Percentiles rank a stretch among this genome's conserved stretches.
Conservation (phyloP, 371 early-diverging fungal genomes). For the Mortierella sp. region DNA sequence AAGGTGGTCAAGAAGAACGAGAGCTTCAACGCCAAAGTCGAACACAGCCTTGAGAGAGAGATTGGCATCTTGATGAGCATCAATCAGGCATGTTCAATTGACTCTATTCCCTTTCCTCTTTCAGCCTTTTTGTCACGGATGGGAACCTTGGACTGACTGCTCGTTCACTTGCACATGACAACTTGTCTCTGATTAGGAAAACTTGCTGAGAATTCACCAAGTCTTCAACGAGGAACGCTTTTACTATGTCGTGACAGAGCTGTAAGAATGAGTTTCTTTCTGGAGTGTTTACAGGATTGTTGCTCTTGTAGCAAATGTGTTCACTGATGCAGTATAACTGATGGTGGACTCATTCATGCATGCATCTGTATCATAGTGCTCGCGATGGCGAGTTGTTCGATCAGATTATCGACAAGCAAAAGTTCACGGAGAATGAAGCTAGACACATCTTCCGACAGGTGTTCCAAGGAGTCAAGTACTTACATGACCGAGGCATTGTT, state of each 20-base stretch:
- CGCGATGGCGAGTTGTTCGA: conserved; percentile 95
- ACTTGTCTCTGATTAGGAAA: conserved; percentile 48
- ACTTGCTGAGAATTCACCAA: conserved; percentile 64
- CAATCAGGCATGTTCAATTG: conserved; percentile 65
- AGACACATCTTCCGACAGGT: conserved; percentile 85
- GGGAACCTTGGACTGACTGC: neutral
- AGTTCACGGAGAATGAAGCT: conserved; percentile 81
- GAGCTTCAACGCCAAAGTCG: conserved; percentile 63
- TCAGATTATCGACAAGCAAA: conserved; percentile 77
- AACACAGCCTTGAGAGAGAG: conserved; percentile 73
- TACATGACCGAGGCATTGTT: conserved; percentile 79
- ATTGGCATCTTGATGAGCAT: conserved; percentile 78
- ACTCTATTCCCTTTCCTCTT: too few species aligned
- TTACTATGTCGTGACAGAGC: conserved; percentile 76
- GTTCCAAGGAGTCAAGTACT: conserved; percentile 75
- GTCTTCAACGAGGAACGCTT: conserved; percentile 70
- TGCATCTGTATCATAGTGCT: conserved; percentile 53
- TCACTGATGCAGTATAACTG: neutral
- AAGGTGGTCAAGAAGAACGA: conserved; percentile 70
- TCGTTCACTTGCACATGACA: neutral
- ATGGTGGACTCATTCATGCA: neutral
- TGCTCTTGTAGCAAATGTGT: neutral
- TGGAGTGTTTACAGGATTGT: too few species aligned
- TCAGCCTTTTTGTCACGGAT: too few species aligned
- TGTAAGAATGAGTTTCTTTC: conserved; percentile 52